These are phyloP conservation scores for Mycena galopus DNA, from an alignment of 768 basidiomycete species.

Conservation along the genomic window DNA sequence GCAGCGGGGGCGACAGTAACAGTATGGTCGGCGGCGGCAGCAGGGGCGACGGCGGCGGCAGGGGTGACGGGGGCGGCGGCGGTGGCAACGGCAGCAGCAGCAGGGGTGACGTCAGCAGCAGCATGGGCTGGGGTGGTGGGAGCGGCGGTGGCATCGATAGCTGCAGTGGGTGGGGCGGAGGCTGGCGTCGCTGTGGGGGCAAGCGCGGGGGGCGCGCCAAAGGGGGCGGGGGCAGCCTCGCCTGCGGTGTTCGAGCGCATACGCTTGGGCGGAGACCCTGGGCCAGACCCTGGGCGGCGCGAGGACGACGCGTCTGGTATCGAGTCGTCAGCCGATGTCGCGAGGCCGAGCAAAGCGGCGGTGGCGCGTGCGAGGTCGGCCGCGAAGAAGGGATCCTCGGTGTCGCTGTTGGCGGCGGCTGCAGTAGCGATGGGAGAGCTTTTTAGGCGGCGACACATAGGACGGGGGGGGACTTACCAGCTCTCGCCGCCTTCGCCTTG, in stretches of 20 bases:
- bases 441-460: not conserved
- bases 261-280: not conserved
- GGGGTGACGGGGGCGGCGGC: not conserved
- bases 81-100: not conserved
- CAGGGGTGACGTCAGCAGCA: no score
- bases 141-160: no score
- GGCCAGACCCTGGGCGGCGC: no score
- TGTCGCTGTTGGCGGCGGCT: not conserved
- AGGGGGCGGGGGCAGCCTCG: not conserved
- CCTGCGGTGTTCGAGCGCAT: not conserved
- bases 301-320: not conserved
- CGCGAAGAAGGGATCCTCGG: not conserved
- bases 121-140: no score
- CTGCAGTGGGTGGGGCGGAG: not conserved
- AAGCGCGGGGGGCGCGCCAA: not conserved
- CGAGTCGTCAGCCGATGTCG: not conserved
- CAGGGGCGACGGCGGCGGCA: no score
- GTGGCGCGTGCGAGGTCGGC: not conserved
- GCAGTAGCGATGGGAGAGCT: not conserved
- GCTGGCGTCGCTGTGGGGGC: not conserved
- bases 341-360: not conserved
- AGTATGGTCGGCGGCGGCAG: not conserved
- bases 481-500: not conserved
- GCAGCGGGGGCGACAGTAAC: not conserved
- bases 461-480: not conserved